Conservation (phyloP, 2,329 filamentous ascomycete genomes). For the Helotiales sp. region DNA sequence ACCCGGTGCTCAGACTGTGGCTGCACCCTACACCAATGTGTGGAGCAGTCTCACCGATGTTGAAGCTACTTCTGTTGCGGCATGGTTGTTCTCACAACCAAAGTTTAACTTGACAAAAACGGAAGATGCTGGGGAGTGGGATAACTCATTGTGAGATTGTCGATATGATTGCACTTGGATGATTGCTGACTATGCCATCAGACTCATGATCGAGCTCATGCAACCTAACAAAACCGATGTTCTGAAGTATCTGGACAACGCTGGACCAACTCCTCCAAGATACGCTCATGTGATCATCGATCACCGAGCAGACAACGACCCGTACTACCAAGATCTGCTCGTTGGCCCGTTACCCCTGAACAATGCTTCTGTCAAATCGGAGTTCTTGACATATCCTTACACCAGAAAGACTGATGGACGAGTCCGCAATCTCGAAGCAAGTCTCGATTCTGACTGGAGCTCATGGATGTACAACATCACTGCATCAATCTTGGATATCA, state of each 20-base stretch:
- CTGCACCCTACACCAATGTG: slow-evolving; percentile 1
- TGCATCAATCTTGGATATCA: slow-evolving; percentile 42
- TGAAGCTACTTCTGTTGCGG: slow-evolving; percentile 10
- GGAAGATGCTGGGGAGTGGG: slow-evolving; percentile 5
- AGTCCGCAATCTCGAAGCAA: slow-evolving; percentile 46
- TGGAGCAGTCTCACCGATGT: slow-evolving; percentile 11
- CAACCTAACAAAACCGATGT: slow-evolving; percentile 20
- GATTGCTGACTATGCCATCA: neutral
- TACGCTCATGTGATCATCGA: slow-evolving; percentile 14
- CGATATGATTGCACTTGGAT: neutral
- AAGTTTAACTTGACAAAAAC: slow-evolving; percentile 2
- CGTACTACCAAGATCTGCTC: slow-evolving; percentile 6
- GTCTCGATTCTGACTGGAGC: slow-evolving; percentile 41
- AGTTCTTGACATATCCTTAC: slow-evolving; percentile 10
- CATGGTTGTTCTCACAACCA: slow-evolving; percentile 4
- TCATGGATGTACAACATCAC: slow-evolving; percentile 40
- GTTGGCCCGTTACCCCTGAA: slow-evolving; percentile 15
- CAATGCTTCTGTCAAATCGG: neutral
- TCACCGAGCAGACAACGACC: slow-evolving; percentile 2
- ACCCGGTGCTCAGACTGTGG: slow-evolving; percentile 2
- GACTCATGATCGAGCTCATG: slow-evolving; percentile 11
- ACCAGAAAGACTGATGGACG: slow-evolving; percentile 38
- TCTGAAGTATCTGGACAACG: slow-evolving; percentile 9
- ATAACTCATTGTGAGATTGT: slow-evolving; percentile 4
- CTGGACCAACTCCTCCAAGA: slow-evolving; percentile 6